Base-by-base conservation (phyloP, 768 basidiomycete species). In the Ramaria rubella region DNA sequence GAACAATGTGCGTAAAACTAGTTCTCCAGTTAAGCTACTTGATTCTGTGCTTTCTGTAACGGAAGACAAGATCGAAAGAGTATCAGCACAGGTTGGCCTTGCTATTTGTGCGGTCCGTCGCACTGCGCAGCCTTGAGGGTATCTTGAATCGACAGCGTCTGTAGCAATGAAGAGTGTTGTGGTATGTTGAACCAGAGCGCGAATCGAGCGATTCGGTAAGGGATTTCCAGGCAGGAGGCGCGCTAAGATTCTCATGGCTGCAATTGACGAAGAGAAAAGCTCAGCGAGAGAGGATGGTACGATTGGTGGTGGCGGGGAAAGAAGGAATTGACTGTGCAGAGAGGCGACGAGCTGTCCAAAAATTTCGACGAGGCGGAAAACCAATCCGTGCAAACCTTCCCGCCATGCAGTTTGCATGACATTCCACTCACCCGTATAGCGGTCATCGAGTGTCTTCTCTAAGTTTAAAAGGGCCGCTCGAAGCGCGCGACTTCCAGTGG, bases 391-490 rank as follows among this genome's bases (percentile, higher is more conserved):
- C 4, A 72, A 71, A 2, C 77, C 72, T 60, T 84, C 82, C 5
- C 75, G 72, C 86, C 87, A 86, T 49, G 83, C 77, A 1, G 75
- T 72, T 52, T 82, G 72, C 12, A 86, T 68, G 9, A 82, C 70
- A 12, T 69, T 73, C 75, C 76, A 81, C 57, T 83, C 82, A 6
- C 79, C 83, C 36, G 72, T 68, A 19, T 79, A 78, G n/a, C 73
- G 72, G 17, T 73, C 69, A 11, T 68, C 69, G 1, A 89, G 66
- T 46, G 83, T 82, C 21, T 73, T 72, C 29, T 73, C 66, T 7
- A 90, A 65, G 14, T 87, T 70, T 0, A 81, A 81, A 14, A 86
- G 62, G 0, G 87, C 81, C 27, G 86, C 81, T 1, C 87, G 80
- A 14, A 90, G 67, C 6, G 77, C 79, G 31, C 82, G 78, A 19